Conservation (phyloP, 2,329 filamentous ascomycete species). For the Penicillium occitanis region DNA sequence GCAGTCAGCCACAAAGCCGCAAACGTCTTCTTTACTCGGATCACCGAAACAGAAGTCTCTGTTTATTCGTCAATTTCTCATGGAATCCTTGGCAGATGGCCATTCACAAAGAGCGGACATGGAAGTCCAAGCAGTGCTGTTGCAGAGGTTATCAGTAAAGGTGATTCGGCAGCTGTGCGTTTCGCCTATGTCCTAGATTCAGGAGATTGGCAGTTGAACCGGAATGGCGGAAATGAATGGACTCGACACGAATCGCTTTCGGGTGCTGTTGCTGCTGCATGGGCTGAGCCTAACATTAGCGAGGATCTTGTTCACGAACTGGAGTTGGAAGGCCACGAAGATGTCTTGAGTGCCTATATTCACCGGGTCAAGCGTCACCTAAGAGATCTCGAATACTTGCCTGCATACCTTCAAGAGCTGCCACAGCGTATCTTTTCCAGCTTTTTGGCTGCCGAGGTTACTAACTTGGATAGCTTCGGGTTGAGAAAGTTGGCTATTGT, state of each 20-base stretch:
- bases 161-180: slow-evolving; percentile 71
- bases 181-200: slow-evolving; percentile 66
- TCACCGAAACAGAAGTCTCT: slow-evolving; percentile 71
- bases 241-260: slow-evolving; percentile 76
- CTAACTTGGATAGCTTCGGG: slow-evolving; percentile 65
- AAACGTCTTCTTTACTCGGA: slow-evolving; percentile 85
- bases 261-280: slow-evolving; percentile 75
- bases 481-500: slow-evolving; percentile 83
- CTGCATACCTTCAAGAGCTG: slow-evolving; percentile 68
- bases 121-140: slow-evolving; percentile 64
- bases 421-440: slow-evolving; percentile 68
- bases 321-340: slow-evolving; percentile 82
- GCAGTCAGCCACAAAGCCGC: slow-evolving; percentile 73
- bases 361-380: slow-evolving; percentile 82
- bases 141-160: slow-evolving; percentile 78
- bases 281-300: slow-evolving; percentile 72
- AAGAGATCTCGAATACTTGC: slow-evolving; percentile 70
- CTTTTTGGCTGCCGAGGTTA: slow-evolving; percentile 57
- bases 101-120: slow-evolving; percentile 51
- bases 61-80: slow-evolving; percentile 76
- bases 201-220: slow-evolving; percentile 77
- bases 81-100: slow-evolving; percentile 73
- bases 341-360: slow-evolving; percentile 75
- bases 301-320: slow-evolving; percentile 77
- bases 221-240: slow-evolving; percentile 81